Conservation (phyloP, 2,329 filamentous ascomycete species). For the Beauveria sp. region DNA sequence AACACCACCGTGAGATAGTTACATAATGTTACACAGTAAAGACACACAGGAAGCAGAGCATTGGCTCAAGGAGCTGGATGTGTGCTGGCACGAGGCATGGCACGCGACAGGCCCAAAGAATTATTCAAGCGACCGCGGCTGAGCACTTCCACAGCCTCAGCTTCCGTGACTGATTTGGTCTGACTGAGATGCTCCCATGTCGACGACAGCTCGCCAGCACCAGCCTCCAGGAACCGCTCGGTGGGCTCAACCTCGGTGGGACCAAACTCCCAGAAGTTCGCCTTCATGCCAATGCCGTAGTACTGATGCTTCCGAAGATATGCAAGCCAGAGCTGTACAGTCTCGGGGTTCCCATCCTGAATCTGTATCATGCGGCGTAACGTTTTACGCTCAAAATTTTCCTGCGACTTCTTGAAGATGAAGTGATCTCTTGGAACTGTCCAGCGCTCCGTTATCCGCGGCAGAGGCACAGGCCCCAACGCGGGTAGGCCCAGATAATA, state of each 20-base stretch:
- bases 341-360: slow-evolving; percentile 81
- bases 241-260: slow-evolving; percentile 13
- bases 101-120: slow-evolving; percentile 21
- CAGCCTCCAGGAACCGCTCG: background rate
- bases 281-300: slow-evolving; percentile 98
- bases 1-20: background rate
- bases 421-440: slow-evolving; percentile 85
- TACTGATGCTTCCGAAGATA: slow-evolving; percentile 89
- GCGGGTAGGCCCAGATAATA: slow-evolving; percentile 89
- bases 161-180: slow-evolving; percentile 40
- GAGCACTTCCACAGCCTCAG: slow-evolving; percentile 52
- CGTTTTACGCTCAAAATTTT: slow-evolving; percentile 94
- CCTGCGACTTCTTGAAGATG: slow-evolving; percentile 94
- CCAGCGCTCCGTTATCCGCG: slow-evolving; percentile 85
- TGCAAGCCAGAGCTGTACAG: slow-evolving; percentile 84
- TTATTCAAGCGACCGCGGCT: slow-evolving; percentile 42
- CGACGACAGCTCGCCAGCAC: slow-evolving; percentile 30
- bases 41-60: background rate
- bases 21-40: background rate
- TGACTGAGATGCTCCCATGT: slow-evolving; percentile 52
- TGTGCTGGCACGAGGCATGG: background rate
- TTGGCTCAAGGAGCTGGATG: background rate
- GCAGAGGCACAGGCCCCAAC: slow-evolving; percentile 77
- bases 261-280: slow-evolving; percentile 82
- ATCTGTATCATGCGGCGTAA: slow-evolving; percentile 83